A percentile compares a stretch with the other conserved stretches of the same genome.
Evolutionary conservation across 768 basidiomycete species (phyloP).

Genomic region (Psilocybe sp.): DNA sequence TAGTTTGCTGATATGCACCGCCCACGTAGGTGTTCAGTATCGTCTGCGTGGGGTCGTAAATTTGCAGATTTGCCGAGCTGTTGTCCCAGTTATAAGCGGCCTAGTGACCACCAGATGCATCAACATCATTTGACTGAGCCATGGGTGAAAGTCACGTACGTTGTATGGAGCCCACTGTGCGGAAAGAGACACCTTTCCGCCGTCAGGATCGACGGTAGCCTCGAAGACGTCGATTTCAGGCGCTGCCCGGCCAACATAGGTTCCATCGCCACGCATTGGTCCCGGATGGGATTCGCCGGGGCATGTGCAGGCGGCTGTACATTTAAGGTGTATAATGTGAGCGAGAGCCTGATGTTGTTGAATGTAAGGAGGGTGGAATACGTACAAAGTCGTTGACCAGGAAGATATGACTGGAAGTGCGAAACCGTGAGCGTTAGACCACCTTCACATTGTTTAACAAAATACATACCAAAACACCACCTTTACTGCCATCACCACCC

Average conservation of each 20-base stretch:
- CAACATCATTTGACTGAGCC: neutral
- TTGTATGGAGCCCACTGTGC: conserved; percentile 64
- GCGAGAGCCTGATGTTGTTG: neutral
- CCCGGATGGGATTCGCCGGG: conserved; percentile 39
- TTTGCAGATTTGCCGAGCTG: conserved; percentile 43
- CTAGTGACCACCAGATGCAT: conserved; percentile 32
- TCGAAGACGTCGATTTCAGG: conserved; percentile 74
- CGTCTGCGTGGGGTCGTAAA: conserved; percentile 45
- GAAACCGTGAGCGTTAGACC: neutral
- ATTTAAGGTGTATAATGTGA: neutral
- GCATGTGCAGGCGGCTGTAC: conserved; percentile 35
- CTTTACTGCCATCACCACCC: conserved; percentile 38
- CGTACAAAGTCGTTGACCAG: conserved; percentile 50
- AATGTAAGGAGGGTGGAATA: neutral
- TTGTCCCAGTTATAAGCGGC: conserved; percentile 58
- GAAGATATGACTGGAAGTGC: conserved; percentile 54
- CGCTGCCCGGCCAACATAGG: conserved; percentile 56
- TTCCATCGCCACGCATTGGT: conserved; percentile 41
- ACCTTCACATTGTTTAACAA: neutral
- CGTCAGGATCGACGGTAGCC: conserved; percentile 33
- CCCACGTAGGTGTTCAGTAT: conserved; percentile 58
- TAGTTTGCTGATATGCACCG: conserved; percentile 67
- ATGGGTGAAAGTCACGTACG: conserved; percentile 22
- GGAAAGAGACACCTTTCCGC: conserved; percentile 46
- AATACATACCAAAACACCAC: conserved; percentile 30